Conservation (phyloP, 441 rosid genomes). For the Corymbia calophylla region DNA sequence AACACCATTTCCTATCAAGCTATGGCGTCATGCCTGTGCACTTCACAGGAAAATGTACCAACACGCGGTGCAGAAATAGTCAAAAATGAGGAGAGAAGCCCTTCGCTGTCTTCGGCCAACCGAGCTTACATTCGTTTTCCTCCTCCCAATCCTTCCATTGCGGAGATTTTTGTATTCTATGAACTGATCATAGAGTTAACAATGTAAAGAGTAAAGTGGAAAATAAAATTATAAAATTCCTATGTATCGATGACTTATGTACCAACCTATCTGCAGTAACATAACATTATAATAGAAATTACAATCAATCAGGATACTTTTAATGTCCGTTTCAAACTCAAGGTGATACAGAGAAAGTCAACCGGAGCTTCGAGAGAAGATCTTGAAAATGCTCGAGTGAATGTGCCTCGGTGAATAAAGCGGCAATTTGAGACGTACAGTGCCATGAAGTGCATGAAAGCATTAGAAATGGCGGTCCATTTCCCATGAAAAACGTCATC, state of each 20-base stretch:
- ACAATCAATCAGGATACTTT: neutral
- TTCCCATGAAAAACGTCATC: neutral
- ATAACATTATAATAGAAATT: no score
- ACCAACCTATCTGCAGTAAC: neutral
- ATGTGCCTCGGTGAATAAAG: neutral
- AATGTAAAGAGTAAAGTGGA: neutral
- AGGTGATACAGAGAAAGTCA: neutral
- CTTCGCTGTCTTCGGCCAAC: neutral
- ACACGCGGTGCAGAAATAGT: neutral
- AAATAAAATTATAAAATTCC: no score
- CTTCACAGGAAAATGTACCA: neutral
- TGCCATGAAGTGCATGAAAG: neutral
- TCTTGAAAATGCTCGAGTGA: neutral
- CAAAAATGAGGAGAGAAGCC: neutral
- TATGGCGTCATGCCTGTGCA: neutral
- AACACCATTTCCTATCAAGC: neutral
- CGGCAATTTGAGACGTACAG: neutral
- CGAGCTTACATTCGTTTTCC: neutral
- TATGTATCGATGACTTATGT: neutral
- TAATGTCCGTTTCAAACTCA: neutral
- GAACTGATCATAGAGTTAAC: neutral
- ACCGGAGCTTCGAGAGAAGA: neutral
- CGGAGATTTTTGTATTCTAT: neutral
- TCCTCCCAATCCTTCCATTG: neutral
- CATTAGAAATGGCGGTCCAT: fast-evolving